Evolutionary conservation across 352 stramenopile genomes (phyloP).

Genomic region (Sclerospora graminicola): DNA sequence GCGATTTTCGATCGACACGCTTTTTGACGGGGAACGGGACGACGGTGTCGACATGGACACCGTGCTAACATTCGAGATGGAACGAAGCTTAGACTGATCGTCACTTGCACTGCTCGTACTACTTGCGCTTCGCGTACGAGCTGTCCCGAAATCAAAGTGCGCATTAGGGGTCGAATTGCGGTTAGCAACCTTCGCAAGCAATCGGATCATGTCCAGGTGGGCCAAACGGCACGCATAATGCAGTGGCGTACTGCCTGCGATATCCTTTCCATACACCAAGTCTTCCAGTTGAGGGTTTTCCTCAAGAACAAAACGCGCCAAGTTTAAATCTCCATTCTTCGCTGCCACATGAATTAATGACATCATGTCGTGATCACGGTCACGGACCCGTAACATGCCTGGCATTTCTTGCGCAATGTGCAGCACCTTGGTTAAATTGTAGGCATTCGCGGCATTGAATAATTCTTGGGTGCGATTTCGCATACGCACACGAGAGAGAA

Average conservation of each 20-base stretch:
- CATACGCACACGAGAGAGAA: constrained; percentile 74
- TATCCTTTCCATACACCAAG: constrained; percentile 74
- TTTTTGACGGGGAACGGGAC: constrained; percentile 45
- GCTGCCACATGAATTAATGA: constrained; percentile 84
- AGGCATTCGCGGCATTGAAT: constrained; percentile 67
- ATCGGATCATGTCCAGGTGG: constrained; percentile 78
- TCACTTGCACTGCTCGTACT: constrained; percentile 50
- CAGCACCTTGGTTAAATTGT: constrained; percentile 72
- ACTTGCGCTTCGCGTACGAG: constrained; percentile 49
- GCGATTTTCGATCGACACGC: constrained; percentile 22
- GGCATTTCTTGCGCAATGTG: constrained; percentile 73
- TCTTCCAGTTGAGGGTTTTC: constrained; percentile 78
- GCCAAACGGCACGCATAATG: constrained; percentile 72
- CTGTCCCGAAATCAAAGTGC: constrained; percentile 35
- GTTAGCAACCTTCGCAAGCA: constrained; percentile 79
- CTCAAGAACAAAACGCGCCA: constrained; percentile 74
- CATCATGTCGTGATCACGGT: constrained; percentile 72
- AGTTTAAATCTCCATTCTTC: constrained; percentile 78
- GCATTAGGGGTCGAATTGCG: constrained; percentile 53
- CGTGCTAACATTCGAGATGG: constrained; percentile 35
- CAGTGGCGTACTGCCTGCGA: constrained; percentile 67
- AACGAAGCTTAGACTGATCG: constrained; percentile 44
- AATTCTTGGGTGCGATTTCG: constrained; percentile 69
- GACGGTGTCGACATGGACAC: constrained; percentile 26
- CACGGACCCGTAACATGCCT: constrained; percentile 69